phyloP scores from a whole-genome alignment of 1,284 basidiomycete species.

The Microbotryum saponariae region DNA sequence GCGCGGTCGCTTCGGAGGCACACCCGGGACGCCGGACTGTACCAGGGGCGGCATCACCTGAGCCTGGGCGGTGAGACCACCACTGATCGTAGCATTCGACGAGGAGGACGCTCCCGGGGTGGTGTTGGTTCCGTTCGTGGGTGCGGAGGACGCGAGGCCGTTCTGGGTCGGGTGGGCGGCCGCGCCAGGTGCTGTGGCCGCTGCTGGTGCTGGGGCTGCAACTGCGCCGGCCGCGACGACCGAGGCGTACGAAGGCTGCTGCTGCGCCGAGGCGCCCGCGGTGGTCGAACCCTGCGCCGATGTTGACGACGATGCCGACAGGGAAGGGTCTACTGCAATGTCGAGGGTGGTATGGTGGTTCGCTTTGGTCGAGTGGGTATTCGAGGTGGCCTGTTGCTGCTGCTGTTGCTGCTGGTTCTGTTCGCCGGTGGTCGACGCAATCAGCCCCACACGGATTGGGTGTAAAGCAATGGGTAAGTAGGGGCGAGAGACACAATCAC shows the following conservation, averaged over 20 bases:
- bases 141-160: slow-evolving; percentile 7
- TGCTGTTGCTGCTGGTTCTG: slow-evolving; percentile 1
- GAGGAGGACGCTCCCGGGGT: too few relatives aligned
- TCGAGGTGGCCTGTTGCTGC: neutral
- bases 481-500: neutral
- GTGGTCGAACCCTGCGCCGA: too few relatives aligned
- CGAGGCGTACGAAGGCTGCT: too few relatives aligned
- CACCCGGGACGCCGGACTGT: slow-evolving; percentile 1
- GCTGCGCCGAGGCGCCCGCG: too few relatives aligned
- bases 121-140: slow-evolving; percentile 6
- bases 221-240: too few relatives aligned
- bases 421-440: neutral
- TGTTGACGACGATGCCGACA: too few relatives aligned
- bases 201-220: neutral
- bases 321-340: too few relatives aligned
- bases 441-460: neutral
- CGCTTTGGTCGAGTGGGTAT: too few relatives aligned
- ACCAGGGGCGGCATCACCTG: slow-evolving; percentile 10
- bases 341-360: too few relatives aligned
- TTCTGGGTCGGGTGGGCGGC: neutral
- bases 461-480: neutral
- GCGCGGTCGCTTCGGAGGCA: slow-evolving; percentile 24
- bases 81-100: too few relatives aligned
- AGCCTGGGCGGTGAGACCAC: slow-evolving; percentile 6
- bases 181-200: neutral